These are phyloP conservation scores for Agaricus sinodeliciosus DNA, from an alignment of 768 basidiomycete species.

Conservation along the genomic window DNA sequence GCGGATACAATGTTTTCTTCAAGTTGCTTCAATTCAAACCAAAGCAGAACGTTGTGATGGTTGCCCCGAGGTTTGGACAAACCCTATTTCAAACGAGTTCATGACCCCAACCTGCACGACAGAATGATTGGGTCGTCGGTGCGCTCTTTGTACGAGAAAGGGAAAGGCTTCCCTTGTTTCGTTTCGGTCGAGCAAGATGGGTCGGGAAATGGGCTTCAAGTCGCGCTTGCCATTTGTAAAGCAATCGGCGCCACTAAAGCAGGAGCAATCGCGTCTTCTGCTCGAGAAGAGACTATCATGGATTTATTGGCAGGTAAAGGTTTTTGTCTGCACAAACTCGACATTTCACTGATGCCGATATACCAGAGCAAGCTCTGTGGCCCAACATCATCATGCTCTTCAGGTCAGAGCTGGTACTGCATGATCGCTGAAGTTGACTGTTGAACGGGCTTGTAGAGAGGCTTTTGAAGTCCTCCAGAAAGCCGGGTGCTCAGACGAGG, in stretches of 20 bases:
- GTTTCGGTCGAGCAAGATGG: slow-evolving; percentile 61
- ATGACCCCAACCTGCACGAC: not conserved
- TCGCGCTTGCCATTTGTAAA: slow-evolving; percentile 47
- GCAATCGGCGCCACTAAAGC: slow-evolving; percentile 58
- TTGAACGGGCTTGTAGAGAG: slow-evolving; percentile 27
- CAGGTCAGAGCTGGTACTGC: slow-evolving; percentile 25
- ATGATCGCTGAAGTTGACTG: not conserved
- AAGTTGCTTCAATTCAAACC: slow-evolving; percentile 48
- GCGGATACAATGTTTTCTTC: slow-evolving; percentile 62
- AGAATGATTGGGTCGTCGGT: slow-evolving; percentile 68
- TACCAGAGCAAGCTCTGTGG: slow-evolving; percentile 55
- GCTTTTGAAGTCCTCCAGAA: slow-evolving; percentile 57
- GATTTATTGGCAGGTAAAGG: slow-evolving; percentile 46
- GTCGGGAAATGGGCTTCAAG: slow-evolving; percentile 36
- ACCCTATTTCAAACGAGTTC: not conserved
- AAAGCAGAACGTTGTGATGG: slow-evolving; percentile 57
- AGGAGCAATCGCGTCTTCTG: slow-evolving; percentile 58
- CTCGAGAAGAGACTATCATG: slow-evolving; percentile 57
- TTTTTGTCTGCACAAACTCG: not conserved
- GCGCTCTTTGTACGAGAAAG: slow-evolving; percentile 51
- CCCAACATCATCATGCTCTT: slow-evolving; percentile 62
- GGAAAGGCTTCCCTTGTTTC: slow-evolving; percentile 59
- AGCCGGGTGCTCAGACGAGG: slow-evolving; percentile 61
- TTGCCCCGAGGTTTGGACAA: slow-evolving; percentile 46
- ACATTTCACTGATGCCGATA: not conserved